These are phyloP conservation scores for Kwoniella dejecticola DNA, from an alignment of 768 basidiomycete genomes.

Conservation along the genomic window DNA sequence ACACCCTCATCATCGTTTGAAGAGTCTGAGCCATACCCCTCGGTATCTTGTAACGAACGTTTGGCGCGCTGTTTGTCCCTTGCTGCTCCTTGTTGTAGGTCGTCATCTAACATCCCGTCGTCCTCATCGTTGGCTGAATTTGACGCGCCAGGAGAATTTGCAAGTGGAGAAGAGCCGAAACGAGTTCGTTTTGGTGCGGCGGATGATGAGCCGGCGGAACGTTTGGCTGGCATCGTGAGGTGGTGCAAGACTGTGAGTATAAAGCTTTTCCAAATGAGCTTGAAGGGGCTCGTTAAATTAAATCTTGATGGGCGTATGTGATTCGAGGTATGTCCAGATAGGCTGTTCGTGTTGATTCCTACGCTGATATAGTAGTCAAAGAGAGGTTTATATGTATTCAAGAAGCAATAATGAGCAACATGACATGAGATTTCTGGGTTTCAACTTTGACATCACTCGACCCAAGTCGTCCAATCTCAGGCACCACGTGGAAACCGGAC, in stretches of 20 bases:
- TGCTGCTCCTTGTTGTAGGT: conserved; percentile 40
- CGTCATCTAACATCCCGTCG: conserved; percentile 46
- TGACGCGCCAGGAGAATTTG: conserved; percentile 1
- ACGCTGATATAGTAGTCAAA: too few relatives aligned
- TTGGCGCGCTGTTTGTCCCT: conserved; percentile 61
- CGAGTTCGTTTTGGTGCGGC: conserved; percentile 34
- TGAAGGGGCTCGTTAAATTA: too few relatives aligned
- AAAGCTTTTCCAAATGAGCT: background rate
- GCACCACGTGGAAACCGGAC: background rate
- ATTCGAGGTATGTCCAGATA: too few relatives aligned
- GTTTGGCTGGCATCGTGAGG: conserved; percentile 36
- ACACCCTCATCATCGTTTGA: conserved; percentile 95
- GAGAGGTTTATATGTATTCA: too few relatives aligned
- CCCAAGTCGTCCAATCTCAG: background rate
- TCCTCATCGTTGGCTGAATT: background rate
- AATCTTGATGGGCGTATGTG: too few relatives aligned
- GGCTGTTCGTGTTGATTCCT: too few relatives aligned
- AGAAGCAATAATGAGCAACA: too few relatives aligned
- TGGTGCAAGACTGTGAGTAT: too few relatives aligned
- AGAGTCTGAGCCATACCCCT: conserved; percentile 91
- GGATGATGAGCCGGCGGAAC: conserved; percentile 24
- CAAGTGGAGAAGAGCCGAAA: conserved; percentile 26
- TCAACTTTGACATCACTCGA: too few relatives aligned
- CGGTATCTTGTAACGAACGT: conserved; percentile 72
- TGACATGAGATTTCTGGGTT: too few relatives aligned